These are phyloP conservation scores for Eucalyptus sp. DNA, from an alignment of 345 rosid species.

Conservation along the genomic window DNA sequence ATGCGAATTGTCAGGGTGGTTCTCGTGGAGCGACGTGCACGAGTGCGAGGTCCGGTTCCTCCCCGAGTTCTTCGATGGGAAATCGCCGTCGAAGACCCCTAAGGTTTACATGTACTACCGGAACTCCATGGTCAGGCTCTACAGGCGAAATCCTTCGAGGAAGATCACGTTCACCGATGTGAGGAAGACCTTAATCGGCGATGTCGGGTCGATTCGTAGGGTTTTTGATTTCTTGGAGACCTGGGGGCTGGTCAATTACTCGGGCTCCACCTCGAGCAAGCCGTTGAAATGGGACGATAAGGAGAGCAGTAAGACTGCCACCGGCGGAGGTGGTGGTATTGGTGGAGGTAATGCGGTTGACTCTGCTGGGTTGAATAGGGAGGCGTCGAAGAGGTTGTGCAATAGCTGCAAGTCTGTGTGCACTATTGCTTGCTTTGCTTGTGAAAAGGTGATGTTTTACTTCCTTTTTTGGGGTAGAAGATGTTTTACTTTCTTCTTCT, in stretches of 20 bases:
- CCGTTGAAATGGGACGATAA: constrained; percentile 89
- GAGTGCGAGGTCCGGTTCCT: constrained; percentile 70
- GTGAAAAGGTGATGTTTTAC: constrained; percentile 54
- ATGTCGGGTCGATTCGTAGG: constrained; percentile 83
- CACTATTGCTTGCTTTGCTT: constrained; percentile 78
- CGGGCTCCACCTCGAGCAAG: constrained; percentile 34
- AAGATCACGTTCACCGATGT: constrained; percentile 82
- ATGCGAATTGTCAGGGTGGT: constrained; percentile 51
- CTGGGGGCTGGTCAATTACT: constrained; percentile 81
- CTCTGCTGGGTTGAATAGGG: constrained; percentile 13
- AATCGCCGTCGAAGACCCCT: constrained; percentile 57
- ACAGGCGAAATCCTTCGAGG: constrained; percentile 41
- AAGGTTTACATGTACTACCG: constrained; percentile 49
- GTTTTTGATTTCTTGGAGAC: constrained; percentile 86
- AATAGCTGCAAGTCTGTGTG: constrained; percentile 76
- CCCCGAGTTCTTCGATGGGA: constrained; percentile 70
- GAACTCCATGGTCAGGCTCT: constrained; percentile 63
- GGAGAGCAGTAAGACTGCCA: constrained; percentile 33
- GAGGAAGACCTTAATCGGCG: constrained; percentile 65
- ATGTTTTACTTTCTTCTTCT: neutral
- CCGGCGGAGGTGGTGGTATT: neutral
- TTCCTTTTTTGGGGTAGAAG: neutral
- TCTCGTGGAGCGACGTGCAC: constrained; percentile 46
- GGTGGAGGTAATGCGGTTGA: constrained; percentile 6
- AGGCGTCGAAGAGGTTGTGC: constrained; percentile 47